phyloP scores from a whole-genome alignment of 495 filamentous ascomycete species.

The Hypoxylon trugodes region DNA sequence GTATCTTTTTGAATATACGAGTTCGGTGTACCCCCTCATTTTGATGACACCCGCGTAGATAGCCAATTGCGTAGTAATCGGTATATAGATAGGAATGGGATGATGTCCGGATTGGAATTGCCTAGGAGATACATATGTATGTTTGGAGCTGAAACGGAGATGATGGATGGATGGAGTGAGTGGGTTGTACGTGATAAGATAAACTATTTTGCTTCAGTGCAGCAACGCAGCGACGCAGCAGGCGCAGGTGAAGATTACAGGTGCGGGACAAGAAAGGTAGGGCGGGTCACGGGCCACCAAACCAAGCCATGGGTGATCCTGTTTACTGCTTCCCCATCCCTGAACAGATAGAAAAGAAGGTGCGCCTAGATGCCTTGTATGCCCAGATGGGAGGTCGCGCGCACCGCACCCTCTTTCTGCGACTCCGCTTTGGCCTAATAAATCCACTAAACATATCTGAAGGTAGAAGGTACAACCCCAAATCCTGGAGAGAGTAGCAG shows the following conservation, averaged over 20 bases:
- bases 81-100: neutral
- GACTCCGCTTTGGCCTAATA: constrained; percentile 32
- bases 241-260: neutral
- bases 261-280: constrained; percentile 16
- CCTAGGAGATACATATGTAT: neutral
- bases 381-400: neutral
- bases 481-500: constrained; percentile 32
- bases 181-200: constrained; percentile 22
- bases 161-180: neutral
- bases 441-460: constrained; percentile 15
- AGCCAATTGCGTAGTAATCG: neutral
- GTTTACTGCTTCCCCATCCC: constrained; percentile 24
- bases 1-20: neutral
- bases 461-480: constrained; percentile 35
- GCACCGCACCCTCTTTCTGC: constrained; percentile 15
- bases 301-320: constrained; percentile 10
- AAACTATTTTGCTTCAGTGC: constrained; percentile 9
- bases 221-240: neutral
- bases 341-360: neutral
- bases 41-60: neutral
- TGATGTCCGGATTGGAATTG: neutral
- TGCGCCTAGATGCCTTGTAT: neutral
- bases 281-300: constrained; percentile 6
- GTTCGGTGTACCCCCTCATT: neutral
- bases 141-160: neutral